These are phyloP conservation scores for Byssochlamys sp. DNA, from an alignment of 2,329 filamentous ascomycete species.

Conservation along the genomic window DNA sequence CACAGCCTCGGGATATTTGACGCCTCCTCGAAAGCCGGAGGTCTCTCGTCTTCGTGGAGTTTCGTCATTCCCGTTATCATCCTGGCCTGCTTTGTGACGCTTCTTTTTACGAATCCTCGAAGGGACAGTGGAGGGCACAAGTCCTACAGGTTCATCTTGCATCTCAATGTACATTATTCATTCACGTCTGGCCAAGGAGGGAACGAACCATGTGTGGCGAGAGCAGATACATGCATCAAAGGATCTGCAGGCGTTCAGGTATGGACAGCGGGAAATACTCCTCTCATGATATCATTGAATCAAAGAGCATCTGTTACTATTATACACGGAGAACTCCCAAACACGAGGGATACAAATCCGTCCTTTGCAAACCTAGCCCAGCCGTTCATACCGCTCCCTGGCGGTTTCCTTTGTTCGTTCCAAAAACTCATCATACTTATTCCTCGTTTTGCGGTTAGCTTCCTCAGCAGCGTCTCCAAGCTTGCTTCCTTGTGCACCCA, in stretches of 20 bases:
- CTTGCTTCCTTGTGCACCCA: constrained; percentile 41
- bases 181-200: neutral
- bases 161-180: neutral
- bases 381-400: constrained; percentile 38
- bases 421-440: constrained; percentile 39
- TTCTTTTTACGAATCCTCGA: neutral
- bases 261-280: neutral
- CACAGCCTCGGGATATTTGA: neutral
- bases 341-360: neutral
- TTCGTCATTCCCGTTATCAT: no score
- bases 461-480: constrained; percentile 41
- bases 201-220: neutral
- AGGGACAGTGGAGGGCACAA: neutral
- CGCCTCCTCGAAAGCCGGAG: no score
- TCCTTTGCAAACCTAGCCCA: constrained; percentile 18
- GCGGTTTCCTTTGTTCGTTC: constrained; percentile 39
- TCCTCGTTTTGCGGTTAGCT: constrained; percentile 39
- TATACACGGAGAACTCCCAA: constrained; percentile 1
- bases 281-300: constrained; percentile 1
- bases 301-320: neutral
- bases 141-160: neutral
- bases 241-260: neutral
- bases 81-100: neutral
- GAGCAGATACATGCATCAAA: neutral
- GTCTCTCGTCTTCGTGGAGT: no score